Base-by-base conservation (phyloP, 805 yeast species). In the Nakazawaea anatomiae region DNA sequence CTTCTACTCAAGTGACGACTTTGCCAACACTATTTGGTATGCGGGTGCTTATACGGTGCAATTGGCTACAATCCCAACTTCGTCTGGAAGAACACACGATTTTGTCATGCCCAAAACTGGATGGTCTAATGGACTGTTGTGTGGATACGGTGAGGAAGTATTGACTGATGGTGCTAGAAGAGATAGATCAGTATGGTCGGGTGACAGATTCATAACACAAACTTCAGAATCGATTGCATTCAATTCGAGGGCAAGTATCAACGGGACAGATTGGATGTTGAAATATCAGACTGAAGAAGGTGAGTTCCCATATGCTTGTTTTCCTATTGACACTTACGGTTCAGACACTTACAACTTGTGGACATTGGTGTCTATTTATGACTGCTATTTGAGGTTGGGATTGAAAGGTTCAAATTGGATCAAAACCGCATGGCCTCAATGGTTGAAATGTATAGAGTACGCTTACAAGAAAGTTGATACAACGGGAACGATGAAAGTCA, bases 1-100 rank as follows among this genome's bases (percentile, higher is more conserved):
- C 39, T 48, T 48, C 39, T 18, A 48, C 47, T 34, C 48, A 73
- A 49, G 69, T 72, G 50, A 76, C 76, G 39, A 73, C 69, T 48
- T 73, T 74, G 76, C 76, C 70, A 61, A 72, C 75, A 7, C 76
- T 68, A 61, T 68, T 69, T 71, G 72, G 76, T 39, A 65, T 65
- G 56, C 75, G 72, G 44, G 72, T 67, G 61, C 69, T 64, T 58
- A 67, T 72, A 67, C 74, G 69, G 57, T 52, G 18, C 54, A 52
- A 48, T 42, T 52, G 46, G 47, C 54, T 9, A 66, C 68, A 55
- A 73, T 74, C 34, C 74, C 79, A 48, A 74, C 77, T 56, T 71
- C 72, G 63, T 72, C 77, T 48, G 79, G 79, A 61, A 72, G 74
- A 61, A 74, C 51, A 10, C 36, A 34, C n/a, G 42, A 48, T 25